Conservation (phyloP, 176 grass and related monocot species). For the Aegilops tauschii region DNA sequence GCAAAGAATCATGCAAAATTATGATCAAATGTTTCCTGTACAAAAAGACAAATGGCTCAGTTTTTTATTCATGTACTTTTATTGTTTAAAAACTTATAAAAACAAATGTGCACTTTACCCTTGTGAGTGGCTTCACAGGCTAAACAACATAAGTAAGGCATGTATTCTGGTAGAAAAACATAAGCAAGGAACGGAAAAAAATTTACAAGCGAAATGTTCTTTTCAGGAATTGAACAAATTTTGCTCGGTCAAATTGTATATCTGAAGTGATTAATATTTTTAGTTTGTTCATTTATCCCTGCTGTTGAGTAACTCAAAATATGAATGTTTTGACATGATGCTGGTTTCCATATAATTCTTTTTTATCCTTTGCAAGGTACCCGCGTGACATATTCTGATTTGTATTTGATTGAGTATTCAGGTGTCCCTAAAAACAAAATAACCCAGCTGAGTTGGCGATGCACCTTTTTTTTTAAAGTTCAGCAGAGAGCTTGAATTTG, state of each 20-base stretch:
- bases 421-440: neutral
- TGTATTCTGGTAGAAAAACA: neutral
- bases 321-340: neutral
- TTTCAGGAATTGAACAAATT: neutral
- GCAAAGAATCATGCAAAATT: neutral
- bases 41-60: neutral
- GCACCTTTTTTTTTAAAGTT: neutral
- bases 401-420: neutral
- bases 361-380: neutral
- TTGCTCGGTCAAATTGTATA: neutral
- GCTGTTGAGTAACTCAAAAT: neutral
- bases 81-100: neutral
- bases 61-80: neutral
- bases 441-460: neutral
- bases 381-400: neutral
- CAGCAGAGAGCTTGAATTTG: neutral
- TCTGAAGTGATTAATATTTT: neutral
- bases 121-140: neutral
- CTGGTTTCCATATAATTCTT: neutral
- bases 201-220: conserved; percentile 8
- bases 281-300: neutral
- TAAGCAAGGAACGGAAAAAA: neutral
- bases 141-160: neutral
- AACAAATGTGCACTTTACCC: neutral
- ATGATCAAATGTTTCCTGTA: neutral